Base-by-base conservation (phyloP, 116 monocot species). In the Iris pallida region DNA sequence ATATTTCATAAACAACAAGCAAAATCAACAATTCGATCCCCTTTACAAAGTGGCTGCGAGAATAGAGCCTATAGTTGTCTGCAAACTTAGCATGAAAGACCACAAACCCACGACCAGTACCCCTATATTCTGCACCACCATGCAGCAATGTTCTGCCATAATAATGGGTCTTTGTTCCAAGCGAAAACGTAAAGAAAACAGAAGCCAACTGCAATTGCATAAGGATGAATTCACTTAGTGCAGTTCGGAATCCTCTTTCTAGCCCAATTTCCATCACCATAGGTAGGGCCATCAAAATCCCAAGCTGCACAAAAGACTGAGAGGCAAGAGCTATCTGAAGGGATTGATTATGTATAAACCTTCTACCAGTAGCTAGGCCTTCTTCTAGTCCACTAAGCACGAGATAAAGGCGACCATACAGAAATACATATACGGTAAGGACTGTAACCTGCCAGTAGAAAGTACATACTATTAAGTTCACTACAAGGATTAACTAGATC, bases 71-170 rank as follows among this genome's bases (percentile, higher is more conserved):
- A 57, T 94, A 94, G 54, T 94, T 94, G 7, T 90, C 94, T 66
- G 94, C 90, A 78, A 94, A 94, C 57, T 94, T 94, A 4, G 90
- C 94, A 82, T 94, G 94, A 56, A 94, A 94, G 53, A 90, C 94
- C 7, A 94, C 94, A 74, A 94, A 90, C 8, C 94, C 94, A 42
- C 94, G 87, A 14, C 90, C 94, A 16, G 94, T 94, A 15, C 76
- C 83, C 63, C 90, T 76, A 64, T 83, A 83, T 52, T 83, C 75
- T 7, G 81, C 81, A 44, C 83, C 83, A 16, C 83, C 83, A 71
- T 83, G 79, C 44, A 83, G 83, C 49, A 83, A 42, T 4, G 83
- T 83, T 6, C 79, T 70, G 47, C 83, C 83, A 58, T 79, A 83
- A 47, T 83, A 83, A 19, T 83, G 83, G 16, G 79, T 75, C 58